Percentiles rank a stretch among this genome's conserved stretches.
phyloP scores from a whole-genome alignment of 225 moss, liverwort and hornwort genomes.

The Thuidium tamariscinum region DNA sequence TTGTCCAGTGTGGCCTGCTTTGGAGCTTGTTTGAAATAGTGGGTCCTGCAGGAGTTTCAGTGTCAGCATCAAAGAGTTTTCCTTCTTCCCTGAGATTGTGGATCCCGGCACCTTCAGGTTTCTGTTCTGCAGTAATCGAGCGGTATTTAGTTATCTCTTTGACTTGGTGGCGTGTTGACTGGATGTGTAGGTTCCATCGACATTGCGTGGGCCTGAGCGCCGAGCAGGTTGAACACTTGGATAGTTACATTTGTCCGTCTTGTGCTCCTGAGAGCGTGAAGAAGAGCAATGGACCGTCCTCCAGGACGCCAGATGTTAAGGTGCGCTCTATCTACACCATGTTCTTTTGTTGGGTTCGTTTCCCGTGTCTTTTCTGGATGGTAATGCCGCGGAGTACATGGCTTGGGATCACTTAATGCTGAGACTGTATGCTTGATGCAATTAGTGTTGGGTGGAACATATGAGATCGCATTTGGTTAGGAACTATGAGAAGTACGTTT shows the following conservation, averaged over 20 bases:
- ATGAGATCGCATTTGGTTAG: neutral
- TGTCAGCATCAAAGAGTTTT: neutral
- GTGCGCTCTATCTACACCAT: neutral
- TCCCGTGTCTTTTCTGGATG: neutral
- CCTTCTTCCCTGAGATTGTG: neutral
- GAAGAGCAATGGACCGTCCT: conserved; percentile 67
- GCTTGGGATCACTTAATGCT: neutral
- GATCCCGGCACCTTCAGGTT: neutral
- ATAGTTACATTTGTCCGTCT: conserved; percentile 77
- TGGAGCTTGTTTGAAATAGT: neutral
- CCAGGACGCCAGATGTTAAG: conserved; percentile 69
- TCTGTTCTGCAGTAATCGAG: neutral
- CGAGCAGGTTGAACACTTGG: conserved; percentile 81
- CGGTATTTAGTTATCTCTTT: neutral
- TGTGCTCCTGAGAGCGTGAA: conserved; percentile 77
- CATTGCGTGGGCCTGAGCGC: conserved; percentile 83
- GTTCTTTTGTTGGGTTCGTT: neutral
- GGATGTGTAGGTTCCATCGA: conserved; percentile 76
- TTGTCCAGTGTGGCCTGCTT: neutral
- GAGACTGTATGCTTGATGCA: neutral
- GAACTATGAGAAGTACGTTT: neutral
- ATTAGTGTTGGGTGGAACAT: neutral
- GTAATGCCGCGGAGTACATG: neutral
- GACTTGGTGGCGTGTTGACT: neutral
- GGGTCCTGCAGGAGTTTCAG: neutral